A percentile compares a stretch with the other conserved stretches of the same genome.
These are phyloP conservation scores for Tylopilus vinaceipallidus DNA, from an alignment of 768 basidiomycete species.

Conservation along the genomic window DNA sequence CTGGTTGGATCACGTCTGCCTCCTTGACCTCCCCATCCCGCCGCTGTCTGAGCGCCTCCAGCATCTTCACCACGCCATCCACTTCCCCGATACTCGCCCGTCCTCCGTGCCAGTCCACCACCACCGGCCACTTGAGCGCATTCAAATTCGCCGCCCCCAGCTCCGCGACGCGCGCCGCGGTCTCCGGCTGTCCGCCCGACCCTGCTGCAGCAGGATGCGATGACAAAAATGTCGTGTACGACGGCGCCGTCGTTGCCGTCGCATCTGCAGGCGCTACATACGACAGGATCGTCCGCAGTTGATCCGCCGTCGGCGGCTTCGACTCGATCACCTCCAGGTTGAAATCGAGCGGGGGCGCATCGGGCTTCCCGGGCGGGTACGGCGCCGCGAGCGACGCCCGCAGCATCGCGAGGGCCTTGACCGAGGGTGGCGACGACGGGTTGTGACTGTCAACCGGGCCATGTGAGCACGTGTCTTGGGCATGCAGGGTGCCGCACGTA, in stretches of 20 bases:
- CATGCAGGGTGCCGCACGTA: constrained; percentile 31
- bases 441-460: constrained; percentile 51
- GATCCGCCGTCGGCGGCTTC: constrained; percentile 62
- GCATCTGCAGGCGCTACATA: constrained; percentile 43
- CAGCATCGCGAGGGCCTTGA: constrained; percentile 57
- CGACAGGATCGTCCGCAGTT: constrained; percentile 62
- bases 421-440: constrained; percentile 62
- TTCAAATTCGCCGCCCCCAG: constrained; percentile 56
- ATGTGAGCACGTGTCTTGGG: constrained; percentile 10
- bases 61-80: constrained; percentile 63
- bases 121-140: constrained; percentile 74
- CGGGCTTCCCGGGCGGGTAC: constrained; percentile 53
- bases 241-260: constrained; percentile 27
- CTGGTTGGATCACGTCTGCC: constrained; percentile 42
- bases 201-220: constrained; percentile 51
- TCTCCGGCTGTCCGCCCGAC: constrained; percentile 39
- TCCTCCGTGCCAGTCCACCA: constrained; percentile 75
- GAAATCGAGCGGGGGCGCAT: constrained; percentile 58
- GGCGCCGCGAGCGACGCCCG: constrained; percentile 56
- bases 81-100: constrained; percentile 63
- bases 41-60: constrained; percentile 62
- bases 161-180: constrained; percentile 43
- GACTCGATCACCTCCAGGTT: constrained; percentile 71
- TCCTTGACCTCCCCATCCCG: constrained; percentile 63
- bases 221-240: constrained; percentile 49